Percentiles rank a stretch among this genome's conserved stretches.
phyloP scores from a whole-genome alignment of 495 filamentous ascomycete genomes.

The Podospora bellae-mahoneyi region DNA sequence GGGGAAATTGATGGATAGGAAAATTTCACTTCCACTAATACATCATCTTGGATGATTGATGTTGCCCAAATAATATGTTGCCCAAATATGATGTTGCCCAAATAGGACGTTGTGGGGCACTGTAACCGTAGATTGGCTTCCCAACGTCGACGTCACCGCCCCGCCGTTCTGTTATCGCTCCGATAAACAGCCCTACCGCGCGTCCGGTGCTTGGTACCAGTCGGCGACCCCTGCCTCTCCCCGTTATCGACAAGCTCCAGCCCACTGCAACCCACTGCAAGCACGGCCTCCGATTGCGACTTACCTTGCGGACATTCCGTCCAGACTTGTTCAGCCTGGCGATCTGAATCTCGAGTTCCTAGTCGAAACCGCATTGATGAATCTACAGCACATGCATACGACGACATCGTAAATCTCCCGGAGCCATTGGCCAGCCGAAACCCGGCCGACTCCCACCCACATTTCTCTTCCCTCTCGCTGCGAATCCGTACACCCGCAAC shows the following conservation, averaged over 20 bases:
- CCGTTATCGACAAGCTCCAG: conserved; percentile 5
- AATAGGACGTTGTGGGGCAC: conserved; percentile 1
- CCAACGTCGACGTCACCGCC: background rate
- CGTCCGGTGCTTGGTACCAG: background rate
- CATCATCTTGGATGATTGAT: background rate
- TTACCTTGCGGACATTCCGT: background rate
- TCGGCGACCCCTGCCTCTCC: background rate
- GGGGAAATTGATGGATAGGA: background rate
- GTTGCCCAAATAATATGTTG: no score
- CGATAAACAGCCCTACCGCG: conserved; percentile 2
- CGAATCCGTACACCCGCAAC: background rate
- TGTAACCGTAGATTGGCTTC: background rate
- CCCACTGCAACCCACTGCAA: conserved; percentile 8
- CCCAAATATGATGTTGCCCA: conserved; percentile 2
- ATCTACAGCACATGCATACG: background rate
- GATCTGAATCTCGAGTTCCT: background rate
- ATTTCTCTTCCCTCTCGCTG: background rate
- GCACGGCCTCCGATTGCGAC: conserved; percentile 2
- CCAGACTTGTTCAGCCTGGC: conserved; percentile 5
- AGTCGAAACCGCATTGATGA: background rate
- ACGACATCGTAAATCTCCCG: background rate
- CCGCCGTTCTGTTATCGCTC: background rate
- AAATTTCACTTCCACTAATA: background rate
- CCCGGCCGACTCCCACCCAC: background rate
- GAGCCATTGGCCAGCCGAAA: background rate